These are phyloP conservation scores for Solanum dulcamara DNA, from an alignment of 257 asterid genomes.

Conservation along the genomic window DNA sequence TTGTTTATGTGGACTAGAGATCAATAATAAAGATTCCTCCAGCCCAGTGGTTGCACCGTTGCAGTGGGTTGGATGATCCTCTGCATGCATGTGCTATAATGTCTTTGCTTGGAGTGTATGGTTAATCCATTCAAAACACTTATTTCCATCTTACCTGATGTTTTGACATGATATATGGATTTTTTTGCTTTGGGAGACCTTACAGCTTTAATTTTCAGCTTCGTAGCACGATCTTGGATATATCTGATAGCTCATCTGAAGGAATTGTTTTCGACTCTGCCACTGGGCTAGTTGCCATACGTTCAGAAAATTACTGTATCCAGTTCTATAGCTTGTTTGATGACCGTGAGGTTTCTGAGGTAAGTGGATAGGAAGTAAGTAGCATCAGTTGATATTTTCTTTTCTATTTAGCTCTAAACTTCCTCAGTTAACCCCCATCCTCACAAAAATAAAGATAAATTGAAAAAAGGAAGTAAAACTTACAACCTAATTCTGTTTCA, in stretches of 20 bases:
- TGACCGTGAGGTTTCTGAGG: slow-evolving; percentile 92
- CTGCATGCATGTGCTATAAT: neutral
- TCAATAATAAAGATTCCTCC: neutral
- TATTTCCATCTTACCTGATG: neutral
- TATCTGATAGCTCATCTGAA: slow-evolving; percentile 34
- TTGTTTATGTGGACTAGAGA: neutral
- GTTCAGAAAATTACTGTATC: slow-evolving; percentile 74
- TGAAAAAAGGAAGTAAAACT: neutral
- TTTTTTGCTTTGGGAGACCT: neutral
- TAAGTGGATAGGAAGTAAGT: slow-evolving; percentile 17
- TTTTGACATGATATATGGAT: neutral
- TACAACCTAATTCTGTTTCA: neutral
- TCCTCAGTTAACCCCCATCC: neutral
- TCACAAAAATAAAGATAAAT: neutral
- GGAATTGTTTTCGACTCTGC: slow-evolving; percentile 41
- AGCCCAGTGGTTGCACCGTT: neutral
- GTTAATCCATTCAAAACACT: neutral
- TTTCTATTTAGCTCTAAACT: neutral
- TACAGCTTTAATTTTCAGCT: slow-evolving; percentile 43
- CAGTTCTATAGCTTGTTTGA: slow-evolving; percentile 70
- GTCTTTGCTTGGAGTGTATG: neutral
- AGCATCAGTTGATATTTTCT: neutral
- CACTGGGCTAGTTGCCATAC: slow-evolving; percentile 57
- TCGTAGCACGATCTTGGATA: slow-evolving; percentile 37
- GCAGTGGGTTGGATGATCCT: neutral